Evolutionary conservation across 352 stramenopile species (phyloP).

Genomic region (Globisporangium canariense): DNA sequence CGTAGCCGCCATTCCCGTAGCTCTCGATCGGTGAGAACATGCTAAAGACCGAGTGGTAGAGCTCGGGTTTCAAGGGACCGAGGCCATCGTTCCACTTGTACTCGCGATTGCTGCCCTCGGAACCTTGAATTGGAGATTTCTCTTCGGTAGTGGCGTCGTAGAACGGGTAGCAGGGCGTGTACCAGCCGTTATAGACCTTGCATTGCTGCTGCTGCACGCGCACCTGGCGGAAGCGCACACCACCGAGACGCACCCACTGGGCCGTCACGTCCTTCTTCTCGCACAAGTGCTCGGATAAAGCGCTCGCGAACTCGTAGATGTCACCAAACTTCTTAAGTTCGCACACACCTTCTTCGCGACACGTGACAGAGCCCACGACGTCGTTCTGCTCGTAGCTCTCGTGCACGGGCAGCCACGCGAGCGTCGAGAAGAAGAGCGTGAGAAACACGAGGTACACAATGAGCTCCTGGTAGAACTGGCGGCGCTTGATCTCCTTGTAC

Average conservation of each 20-base stretch:
- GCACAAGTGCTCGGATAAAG: constrained; percentile 54
- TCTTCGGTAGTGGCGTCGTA: constrained; percentile 53
- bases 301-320: constrained; percentile 73
- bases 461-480: constrained; percentile 87
- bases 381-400: constrained; percentile 86
- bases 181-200: constrained; percentile 54
- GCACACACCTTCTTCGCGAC: constrained; percentile 75
- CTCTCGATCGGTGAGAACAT: constrained; percentile 36
- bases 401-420: constrained; percentile 76
- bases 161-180: constrained; percentile 69
- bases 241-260: constrained; percentile 76
- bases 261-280: constrained; percentile 44
- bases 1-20: constrained; percentile 71
- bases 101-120: constrained; percentile 25
- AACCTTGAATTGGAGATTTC: constrained; percentile 42
- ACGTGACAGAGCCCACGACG: constrained; percentile 73
- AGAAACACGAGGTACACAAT: constrained; percentile 84
- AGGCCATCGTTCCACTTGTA: constrained; percentile 74
- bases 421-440: constrained; percentile 69
- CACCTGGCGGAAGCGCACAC: constrained; percentile 80
- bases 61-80: constrained; percentile 46
- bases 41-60: constrained; percentile 55
- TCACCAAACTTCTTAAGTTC: constrained; percentile 72
- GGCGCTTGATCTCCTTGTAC: constrained; percentile 86
- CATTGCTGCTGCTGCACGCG: constrained; percentile 77